phyloP scores from a whole-genome alignment of 129 eudicot genomes.

The Artemisia tridentata region DNA sequence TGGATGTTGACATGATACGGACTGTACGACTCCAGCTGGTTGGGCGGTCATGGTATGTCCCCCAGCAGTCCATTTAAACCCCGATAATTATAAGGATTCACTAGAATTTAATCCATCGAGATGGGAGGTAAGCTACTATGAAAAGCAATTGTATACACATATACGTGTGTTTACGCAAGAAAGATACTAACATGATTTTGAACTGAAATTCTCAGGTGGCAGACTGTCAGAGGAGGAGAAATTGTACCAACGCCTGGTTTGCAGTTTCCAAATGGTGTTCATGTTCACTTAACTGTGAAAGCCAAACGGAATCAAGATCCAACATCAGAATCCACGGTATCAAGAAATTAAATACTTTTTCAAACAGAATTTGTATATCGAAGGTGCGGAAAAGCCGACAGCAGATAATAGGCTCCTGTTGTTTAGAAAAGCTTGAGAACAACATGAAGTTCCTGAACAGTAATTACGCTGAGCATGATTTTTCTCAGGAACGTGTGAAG shows the following conservation, averaged over 20 bases:
- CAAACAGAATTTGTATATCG: conserved; percentile 27
- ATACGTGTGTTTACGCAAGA: conserved; percentile 17
- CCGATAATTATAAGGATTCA: conserved; percentile 63
- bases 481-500: conserved; percentile 40
- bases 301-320: conserved; percentile 26
- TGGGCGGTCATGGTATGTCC: conserved; percentile 99
- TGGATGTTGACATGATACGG: conserved; percentile 40
- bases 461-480: conserved; percentile 21
- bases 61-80: conserved; percentile 88
- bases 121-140: conserved; percentile 68
- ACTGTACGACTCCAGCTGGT: conserved; percentile 85
- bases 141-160: not conserved
- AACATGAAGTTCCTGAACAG: conserved; percentile 24
- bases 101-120: conserved; percentile 86
- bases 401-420: conserved; percentile 21
- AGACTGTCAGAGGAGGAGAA: conserved; percentile 69
- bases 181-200: conserved; percentile 18
- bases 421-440: conserved; percentile 21
- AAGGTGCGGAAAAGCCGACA: conserved; percentile 26
- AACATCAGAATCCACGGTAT: conserved; percentile 16
- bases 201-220: conserved; percentile 48
- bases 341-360: conserved; percentile 16
- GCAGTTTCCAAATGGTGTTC: conserved; percentile 79
- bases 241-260: conserved; percentile 87
- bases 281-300: conserved; percentile 53